Evolutionary conservation across 495 filamentous ascomycete genomes (phyloP).

Genomic region (Astrothelium subdiscretum): DNA sequence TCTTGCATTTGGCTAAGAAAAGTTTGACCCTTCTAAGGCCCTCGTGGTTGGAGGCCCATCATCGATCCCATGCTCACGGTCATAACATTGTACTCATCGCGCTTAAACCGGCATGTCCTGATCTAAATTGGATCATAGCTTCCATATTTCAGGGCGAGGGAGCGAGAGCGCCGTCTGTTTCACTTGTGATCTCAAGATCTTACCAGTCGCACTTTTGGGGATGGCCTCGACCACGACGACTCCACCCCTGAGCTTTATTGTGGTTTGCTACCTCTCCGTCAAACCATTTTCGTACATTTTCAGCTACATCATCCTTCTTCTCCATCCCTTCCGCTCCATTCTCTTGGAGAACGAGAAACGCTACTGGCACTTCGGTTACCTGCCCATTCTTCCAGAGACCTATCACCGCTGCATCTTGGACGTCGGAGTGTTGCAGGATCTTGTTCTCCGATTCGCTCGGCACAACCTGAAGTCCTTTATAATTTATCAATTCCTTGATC

Average conservation of each 20-base stretch:
- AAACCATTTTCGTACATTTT: constrained; percentile 43
- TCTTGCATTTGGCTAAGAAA: no score
- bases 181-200: constrained; percentile 69
- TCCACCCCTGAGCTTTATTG: constrained; percentile 72
- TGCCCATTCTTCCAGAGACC: constrained; percentile 51
- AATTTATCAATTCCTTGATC: constrained; percentile 17
- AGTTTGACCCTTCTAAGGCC: no score
- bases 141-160: neutral
- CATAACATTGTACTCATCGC: no score
- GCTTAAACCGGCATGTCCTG: no score
- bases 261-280: constrained; percentile 48
- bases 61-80: no score
- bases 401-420: constrained; percentile 80
- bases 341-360: constrained; percentile 57
- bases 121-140: neutral
- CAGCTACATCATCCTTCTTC: constrained; percentile 34
- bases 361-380: constrained; percentile 68
- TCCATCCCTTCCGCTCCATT: constrained; percentile 31
- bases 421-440: constrained; percentile 40
- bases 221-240: constrained; percentile 70
- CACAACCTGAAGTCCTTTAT: constrained; percentile 16
- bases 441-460: constrained; percentile 18
- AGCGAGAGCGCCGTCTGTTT: constrained; percentile 34
- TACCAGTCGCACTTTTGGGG: constrained; percentile 76
- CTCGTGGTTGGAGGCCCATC: no score